These are phyloP conservation scores for Puccinia sorghi DNA, from an alignment of 1,284 basidiomycete species.

Conservation along the genomic window DNA sequence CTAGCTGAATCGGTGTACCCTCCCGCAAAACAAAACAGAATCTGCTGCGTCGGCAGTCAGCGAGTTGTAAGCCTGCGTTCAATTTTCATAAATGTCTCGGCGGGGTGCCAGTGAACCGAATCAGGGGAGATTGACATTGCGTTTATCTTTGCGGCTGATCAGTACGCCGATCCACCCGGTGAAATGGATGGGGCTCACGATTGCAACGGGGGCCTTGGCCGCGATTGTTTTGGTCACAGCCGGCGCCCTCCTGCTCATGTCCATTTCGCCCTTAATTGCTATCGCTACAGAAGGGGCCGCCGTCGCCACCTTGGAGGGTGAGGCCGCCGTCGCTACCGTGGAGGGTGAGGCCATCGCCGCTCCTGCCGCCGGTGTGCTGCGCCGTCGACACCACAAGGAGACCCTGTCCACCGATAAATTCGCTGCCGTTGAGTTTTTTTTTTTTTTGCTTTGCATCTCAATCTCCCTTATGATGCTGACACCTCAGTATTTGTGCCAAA, in stretches of 20 bases:
- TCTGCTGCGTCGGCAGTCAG: slow-evolving; percentile 25
- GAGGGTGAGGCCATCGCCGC: slow-evolving; percentile 14
- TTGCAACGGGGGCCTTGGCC: slow-evolving; percentile 19
- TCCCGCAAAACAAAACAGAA: background rate
- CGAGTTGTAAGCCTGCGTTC: slow-evolving; percentile 27
- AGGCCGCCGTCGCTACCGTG: background rate
- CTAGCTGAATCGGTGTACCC: no score
- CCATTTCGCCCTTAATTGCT: background rate
- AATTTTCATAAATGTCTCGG: background rate
- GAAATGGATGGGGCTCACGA: slow-evolving; percentile 45
- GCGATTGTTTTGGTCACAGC: slow-evolving; percentile 29
- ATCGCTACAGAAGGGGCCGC: background rate
- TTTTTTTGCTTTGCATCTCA: background rate
- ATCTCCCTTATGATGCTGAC: background rate
- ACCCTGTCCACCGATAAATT: slow-evolving; percentile 41
- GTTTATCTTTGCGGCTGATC: background rate
- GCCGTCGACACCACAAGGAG: slow-evolving; percentile 41
- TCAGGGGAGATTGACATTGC: background rate
- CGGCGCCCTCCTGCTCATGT: background rate
- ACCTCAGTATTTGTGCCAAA: background rate
- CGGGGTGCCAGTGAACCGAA: background rate
- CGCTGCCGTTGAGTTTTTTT: slow-evolving; percentile 35
- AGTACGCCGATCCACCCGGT: slow-evolving; percentile 36
- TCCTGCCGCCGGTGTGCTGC: slow-evolving; percentile 13
- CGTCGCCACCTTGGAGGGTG: background rate